These are phyloP conservation scores for Lactarius vividus DNA, from an alignment of 768 basidiomycete species.

Conservation along the genomic window DNA sequence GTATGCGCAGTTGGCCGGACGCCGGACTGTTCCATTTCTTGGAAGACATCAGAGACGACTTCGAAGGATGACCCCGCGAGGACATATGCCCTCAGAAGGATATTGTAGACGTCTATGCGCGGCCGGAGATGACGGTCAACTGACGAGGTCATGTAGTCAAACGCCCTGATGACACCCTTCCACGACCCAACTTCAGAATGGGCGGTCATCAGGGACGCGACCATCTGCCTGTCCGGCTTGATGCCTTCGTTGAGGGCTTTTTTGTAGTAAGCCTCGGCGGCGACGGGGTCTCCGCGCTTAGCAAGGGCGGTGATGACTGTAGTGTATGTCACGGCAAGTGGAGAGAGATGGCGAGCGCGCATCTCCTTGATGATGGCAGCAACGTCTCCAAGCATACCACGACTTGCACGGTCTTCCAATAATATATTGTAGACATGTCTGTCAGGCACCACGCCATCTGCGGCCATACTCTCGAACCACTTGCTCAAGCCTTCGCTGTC, in stretches of 20 bases:
- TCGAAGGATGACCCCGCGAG: conserved; percentile 74
- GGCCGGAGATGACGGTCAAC: conserved; percentile 40
- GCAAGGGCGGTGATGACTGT: conserved; percentile 66
- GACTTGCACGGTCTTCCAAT: conserved; percentile 52
- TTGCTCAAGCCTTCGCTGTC: conserved; percentile 47
- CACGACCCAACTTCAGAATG: conserved; percentile 81
- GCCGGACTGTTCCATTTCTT: conserved; percentile 46
- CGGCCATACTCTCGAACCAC: conserved; percentile 54
- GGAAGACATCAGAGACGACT: conserved; percentile 60
- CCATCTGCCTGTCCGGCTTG: conserved; percentile 60
- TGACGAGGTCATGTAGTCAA: conserved; percentile 53
- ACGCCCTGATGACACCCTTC: conserved; percentile 68
- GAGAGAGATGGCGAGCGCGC: conserved; percentile 47
- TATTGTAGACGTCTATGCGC: conserved; percentile 67
- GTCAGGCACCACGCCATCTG: conserved; percentile 52
- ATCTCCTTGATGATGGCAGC: conserved; percentile 56
- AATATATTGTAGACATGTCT: conserved; percentile 57
- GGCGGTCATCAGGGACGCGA: conserved; percentile 74
- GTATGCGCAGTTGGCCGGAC: conserved; percentile 60
- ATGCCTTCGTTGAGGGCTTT: conserved; percentile 61
- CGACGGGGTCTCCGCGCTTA: conserved; percentile 54
- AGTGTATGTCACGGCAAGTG: conserved; percentile 58
- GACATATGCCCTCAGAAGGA: conserved; percentile 80
- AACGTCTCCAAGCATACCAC: conserved; percentile 54
- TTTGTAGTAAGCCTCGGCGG: conserved; percentile 65